phyloP scores from a whole-genome alignment of 495 filamentous ascomycete genomes.

The Penicillium antarcticum region DNA sequence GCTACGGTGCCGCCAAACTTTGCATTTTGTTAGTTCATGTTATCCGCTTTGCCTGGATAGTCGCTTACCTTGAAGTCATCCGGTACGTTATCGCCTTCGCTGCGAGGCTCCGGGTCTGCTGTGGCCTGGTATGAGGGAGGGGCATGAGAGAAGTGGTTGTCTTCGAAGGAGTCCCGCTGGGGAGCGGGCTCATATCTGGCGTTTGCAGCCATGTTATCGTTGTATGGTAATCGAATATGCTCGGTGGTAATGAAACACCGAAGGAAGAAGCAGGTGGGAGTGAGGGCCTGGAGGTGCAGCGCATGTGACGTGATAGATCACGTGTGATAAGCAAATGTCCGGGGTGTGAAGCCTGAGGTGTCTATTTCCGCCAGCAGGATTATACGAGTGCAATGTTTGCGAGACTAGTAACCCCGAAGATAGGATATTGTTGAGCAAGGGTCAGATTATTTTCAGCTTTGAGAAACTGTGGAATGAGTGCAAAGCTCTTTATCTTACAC shows the following conservation, averaged over 20 bases:
- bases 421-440: too few relatives aligned
- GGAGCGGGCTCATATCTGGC: constrained; percentile 68
- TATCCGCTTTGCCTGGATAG: constrained; percentile 65
- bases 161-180: constrained; percentile 70
- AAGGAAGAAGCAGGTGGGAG: constrained; percentile 1
- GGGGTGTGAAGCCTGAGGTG: background rate
- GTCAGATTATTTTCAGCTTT: too few relatives aligned
- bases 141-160: constrained; percentile 68
- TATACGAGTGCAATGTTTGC: too few relatives aligned
- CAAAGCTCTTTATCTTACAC: too few relatives aligned
- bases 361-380: background rate
- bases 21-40: background rate
- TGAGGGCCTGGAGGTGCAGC: constrained; percentile 2
- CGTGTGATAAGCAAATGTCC: constrained; percentile 8
- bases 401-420: too few relatives aligned
- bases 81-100: constrained; percentile 85
- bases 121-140: constrained; percentile 69
- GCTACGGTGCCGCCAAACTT: constrained; percentile 88
- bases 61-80: constrained; percentile 89
- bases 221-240: background rate
- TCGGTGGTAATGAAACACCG: background rate
- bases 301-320: constrained; percentile 3
- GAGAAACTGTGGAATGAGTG: too few relatives aligned
- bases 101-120: constrained; percentile 59
- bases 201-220: constrained; percentile 57